Percentiles rank a stretch among this genome's conserved stretches.
Evolutionary conservation across 495 filamentous ascomycete species (phyloP).

Genomic region (Penicillium pancosmium): DNA sequence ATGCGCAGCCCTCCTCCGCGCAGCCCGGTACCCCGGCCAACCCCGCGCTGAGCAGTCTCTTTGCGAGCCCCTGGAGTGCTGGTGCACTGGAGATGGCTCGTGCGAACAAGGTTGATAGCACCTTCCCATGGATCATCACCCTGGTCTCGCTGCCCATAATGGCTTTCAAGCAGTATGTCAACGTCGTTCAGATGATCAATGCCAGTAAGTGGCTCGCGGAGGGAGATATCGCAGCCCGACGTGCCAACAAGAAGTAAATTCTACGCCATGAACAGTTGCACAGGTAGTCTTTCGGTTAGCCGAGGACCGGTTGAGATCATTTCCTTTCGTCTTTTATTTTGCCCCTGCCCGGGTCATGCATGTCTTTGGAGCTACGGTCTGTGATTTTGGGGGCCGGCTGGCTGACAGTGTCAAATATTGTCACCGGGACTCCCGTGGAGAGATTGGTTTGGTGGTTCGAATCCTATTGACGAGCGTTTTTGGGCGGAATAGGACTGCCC

Average conservation of each 20-base stretch:
- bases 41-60: constrained; percentile 66
- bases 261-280: not conserved
- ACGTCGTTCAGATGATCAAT: constrained; percentile 91
- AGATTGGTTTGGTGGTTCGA: constrained; percentile 24
- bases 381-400: constrained; percentile 26
- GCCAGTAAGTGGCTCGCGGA: constrained; percentile 91
- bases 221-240: constrained; percentile 60
- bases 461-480: constrained; percentile 26
- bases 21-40: constrained; percentile 68
- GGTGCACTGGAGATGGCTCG: constrained; percentile 88
- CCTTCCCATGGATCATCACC: constrained; percentile 84
- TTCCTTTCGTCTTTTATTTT: constrained; percentile 17
- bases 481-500: constrained; percentile 22
- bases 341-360: constrained; percentile 34
- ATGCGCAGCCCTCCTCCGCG: constrained; percentile 53
- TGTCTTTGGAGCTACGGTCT: constrained; percentile 45
- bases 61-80: constrained; percentile 83
- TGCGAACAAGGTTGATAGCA: constrained; percentile 90
- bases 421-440: constrained; percentile 16
- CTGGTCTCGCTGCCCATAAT: constrained; percentile 83
- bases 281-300: not conserved
- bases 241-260: constrained; percentile 38
- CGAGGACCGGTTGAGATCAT: not conserved
- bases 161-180: constrained; percentile 89
- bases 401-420: constrained; percentile 16